phyloP scores from a whole-genome alignment of 1,284 basidiomycete species.

The Tilletiaria anomala region DNA sequence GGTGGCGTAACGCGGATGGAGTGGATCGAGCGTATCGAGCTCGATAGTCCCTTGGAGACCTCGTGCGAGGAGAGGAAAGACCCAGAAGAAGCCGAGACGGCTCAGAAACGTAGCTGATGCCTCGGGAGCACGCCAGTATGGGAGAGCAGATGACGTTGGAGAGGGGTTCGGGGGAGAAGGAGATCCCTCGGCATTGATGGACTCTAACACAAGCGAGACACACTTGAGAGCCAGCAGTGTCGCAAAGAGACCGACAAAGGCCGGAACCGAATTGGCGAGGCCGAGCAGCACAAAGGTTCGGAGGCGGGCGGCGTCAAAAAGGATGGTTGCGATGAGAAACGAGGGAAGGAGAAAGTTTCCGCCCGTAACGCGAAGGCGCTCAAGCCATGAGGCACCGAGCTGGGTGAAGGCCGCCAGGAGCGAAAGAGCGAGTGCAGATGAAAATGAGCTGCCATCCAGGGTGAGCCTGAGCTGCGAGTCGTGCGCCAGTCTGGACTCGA shows the following conservation, averaged over 20 bases:
- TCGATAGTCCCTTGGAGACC: not conserved
- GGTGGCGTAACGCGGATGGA: not conserved
- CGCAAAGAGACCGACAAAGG: constrained; percentile 1
- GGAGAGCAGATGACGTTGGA: too few relatives aligned
- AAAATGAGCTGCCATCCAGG: too few relatives aligned
- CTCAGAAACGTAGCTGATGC: not conserved
- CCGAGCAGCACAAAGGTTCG: constrained; percentile 1
- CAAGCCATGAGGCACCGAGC: too few relatives aligned
- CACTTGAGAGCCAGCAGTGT: not conserved
- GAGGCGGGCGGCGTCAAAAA: constrained; percentile 1
- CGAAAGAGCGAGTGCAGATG: too few relatives aligned
- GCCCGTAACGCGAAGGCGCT: too few relatives aligned
- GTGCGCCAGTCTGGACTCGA: too few relatives aligned
- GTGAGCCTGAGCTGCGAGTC: too few relatives aligned
- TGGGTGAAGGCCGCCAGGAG: too few relatives aligned
- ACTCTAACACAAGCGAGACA: not conserved
- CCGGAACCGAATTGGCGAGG: not conserved
- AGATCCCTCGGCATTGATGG: not conserved
- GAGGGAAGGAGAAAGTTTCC: constrained; percentile 1
- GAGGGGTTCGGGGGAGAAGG: too few relatives aligned
- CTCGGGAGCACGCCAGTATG: too few relatives aligned
- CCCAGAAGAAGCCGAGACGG: constrained; percentile 3
- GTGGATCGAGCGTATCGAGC: not conserved
- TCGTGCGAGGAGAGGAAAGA: not conserved
- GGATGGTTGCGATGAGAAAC: not conserved